Conservation (phyloP, 768 basidiomycete genomes). For the Glaciozyma antarctica region DNA sequence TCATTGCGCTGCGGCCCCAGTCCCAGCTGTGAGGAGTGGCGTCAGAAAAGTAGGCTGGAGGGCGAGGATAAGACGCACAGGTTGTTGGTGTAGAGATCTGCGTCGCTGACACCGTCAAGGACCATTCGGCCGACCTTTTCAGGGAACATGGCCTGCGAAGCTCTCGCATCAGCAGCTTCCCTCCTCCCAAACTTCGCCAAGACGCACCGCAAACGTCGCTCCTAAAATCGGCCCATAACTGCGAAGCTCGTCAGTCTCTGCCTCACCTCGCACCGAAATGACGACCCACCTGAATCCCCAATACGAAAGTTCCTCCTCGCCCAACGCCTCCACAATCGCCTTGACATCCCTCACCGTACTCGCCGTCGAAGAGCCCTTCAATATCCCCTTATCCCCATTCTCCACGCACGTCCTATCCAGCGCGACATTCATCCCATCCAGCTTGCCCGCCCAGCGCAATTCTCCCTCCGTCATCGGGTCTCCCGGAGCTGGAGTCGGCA, state of each 20-base stretch:
- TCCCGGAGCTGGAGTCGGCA: too few species aligned
- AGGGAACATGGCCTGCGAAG: not conserved
- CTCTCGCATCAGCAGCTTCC: not conserved
- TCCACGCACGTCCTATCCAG: slow-evolving; percentile 15
- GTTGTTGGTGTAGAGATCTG: slow-evolving; percentile 14
- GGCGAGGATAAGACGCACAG: not conserved
- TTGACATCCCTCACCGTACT: slow-evolving; percentile 30
- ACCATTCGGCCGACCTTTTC: not conserved
- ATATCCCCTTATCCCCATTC: not conserved
- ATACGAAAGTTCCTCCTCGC: slow-evolving; percentile 30
- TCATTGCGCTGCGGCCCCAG: slow-evolving; percentile 19
- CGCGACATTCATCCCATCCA: slow-evolving; percentile 8
- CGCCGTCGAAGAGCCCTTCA: slow-evolving; percentile 21
- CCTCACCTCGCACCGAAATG: not conserved
- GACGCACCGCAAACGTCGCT: slow-evolving; percentile 31
- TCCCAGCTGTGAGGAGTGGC: not conserved
- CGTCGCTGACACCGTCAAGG: slow-evolving; percentile 26
- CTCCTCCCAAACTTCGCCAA: slow-evolving; percentile 30
- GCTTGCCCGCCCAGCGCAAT: slow-evolving; percentile 1
- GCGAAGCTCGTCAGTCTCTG: not conserved
- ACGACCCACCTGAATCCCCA: slow-evolving; percentile 30
- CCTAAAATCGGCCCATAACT: slow-evolving; percentile 33
- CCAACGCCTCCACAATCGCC: slow-evolving; percentile 25
- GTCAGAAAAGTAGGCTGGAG: too few species aligned
- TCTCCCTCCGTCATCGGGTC: slow-evolving; percentile 7